A percentile compares a stretch with the other conserved stretches of the same genome.
Conservation (phyloP, 225 moss, liverwort and hornwort genomes). For the Asterella californica region DNA sequence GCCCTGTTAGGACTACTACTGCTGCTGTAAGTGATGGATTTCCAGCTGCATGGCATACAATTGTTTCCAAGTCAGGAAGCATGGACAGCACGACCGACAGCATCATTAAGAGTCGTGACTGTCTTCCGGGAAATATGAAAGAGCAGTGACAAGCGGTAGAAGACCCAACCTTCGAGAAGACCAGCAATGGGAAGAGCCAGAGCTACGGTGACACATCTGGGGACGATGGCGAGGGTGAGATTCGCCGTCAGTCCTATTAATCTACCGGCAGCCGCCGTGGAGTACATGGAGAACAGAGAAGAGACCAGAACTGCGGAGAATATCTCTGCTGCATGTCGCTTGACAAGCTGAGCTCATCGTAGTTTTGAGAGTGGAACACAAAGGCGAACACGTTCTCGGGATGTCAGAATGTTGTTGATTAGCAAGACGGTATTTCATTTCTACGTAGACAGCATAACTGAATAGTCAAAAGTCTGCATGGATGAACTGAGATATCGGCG, state of each 20-base stretch:
- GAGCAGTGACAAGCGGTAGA: neutral
- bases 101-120: no score
- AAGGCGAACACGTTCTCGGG: neutral
- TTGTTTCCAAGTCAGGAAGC: neutral
- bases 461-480: neutral
- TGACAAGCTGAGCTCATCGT: conserved; percentile 64
- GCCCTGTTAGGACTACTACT: conserved; percentile 89
- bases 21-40: conserved; percentile 91
- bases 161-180: conserved; percentile 70
- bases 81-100: no score
- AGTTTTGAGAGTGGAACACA: neutral
- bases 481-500: neutral
- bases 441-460: neutral
- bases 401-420: neutral
- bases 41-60: conserved; percentile 48
- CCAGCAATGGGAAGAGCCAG: conserved; percentile 94
- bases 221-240: conserved; percentile 82
- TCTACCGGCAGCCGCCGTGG: conserved; percentile 76
- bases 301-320: conserved; percentile 73
- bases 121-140: neutral
- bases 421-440: neutral
- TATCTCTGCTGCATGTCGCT: conserved; percentile 90
- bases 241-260: conserved; percentile 60
- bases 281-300: conserved; percentile 85
- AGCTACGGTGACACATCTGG: conserved; percentile 96